These are phyloP conservation scores for Hypsizygus ulmarius DNA, from an alignment of 1,284 basidiomycete species.

Conservation along the genomic window DNA sequence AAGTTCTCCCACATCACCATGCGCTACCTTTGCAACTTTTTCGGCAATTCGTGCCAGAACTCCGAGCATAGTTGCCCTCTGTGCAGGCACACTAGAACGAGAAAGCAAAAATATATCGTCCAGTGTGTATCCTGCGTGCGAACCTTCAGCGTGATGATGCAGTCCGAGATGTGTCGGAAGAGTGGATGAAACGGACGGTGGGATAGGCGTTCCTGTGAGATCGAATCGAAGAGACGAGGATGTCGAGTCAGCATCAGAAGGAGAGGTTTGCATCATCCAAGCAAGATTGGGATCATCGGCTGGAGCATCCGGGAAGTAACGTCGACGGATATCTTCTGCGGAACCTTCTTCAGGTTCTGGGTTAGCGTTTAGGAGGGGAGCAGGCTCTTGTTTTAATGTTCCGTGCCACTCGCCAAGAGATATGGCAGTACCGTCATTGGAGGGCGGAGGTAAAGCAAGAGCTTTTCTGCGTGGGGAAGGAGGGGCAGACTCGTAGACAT, in stretches of 20 bases:
- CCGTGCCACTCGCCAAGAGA: constrained; percentile 53
- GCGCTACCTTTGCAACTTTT: constrained; percentile 34
- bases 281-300: constrained; percentile 68
- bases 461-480: constrained; percentile 62
- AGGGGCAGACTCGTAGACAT: constrained; percentile 78
- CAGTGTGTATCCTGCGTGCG: constrained; percentile 83
- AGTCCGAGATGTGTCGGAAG: constrained; percentile 83
- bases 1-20: constrained; percentile 30
- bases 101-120: constrained; percentile 84
- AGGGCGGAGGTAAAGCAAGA: constrained; percentile 56
- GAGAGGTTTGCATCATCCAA: constrained; percentile 60
- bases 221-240: constrained; percentile 62
- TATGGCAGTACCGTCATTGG: constrained; percentile 39
- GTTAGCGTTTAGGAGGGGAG: constrained; percentile 7
- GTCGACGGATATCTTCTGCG: constrained; percentile 77
- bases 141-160: constrained; percentile 86
- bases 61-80: constrained; percentile 80
- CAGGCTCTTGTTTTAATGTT: constrained; percentile 18
- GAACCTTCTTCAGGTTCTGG: constrained; percentile 64
- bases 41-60: constrained; percentile 64
- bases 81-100: constrained; percentile 80
- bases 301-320: constrained; percentile 79
- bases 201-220: constrained; percentile 66
- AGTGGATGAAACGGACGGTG: constrained; percentile 44
- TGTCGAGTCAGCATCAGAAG: constrained; percentile 22